Conservation (phyloP, 305 asterid species). For the Coffea humblotiana region DNA sequence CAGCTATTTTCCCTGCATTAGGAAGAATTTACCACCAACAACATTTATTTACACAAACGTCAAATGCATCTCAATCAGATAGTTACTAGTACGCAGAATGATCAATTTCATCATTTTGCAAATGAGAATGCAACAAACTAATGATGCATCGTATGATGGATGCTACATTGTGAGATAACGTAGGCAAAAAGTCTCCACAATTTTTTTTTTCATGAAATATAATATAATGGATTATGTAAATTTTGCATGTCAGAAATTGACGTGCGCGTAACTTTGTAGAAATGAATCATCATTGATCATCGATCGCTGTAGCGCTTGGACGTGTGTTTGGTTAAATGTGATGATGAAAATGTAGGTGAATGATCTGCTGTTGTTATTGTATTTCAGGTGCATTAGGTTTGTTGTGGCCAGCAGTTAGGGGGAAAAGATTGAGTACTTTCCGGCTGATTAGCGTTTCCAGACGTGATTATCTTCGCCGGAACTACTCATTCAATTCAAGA, state of each 20-base stretch:
- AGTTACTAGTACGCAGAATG: no score
- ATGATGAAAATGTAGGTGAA: background rate
- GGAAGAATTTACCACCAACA: background rate
- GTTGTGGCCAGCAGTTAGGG: constrained; percentile 24
- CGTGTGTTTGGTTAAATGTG: background rate
- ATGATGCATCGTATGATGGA: background rate
- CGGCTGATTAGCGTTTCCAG: constrained; percentile 23
- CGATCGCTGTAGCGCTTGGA: background rate
- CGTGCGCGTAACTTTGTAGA: background rate
- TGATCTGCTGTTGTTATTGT: background rate
- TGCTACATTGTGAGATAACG: background rate
- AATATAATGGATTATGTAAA: background rate
- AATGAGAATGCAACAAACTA: background rate
- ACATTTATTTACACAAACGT: background rate
- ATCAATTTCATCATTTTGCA: background rate
- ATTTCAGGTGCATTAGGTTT: constrained; percentile 26
- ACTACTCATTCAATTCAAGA: constrained; percentile 5
- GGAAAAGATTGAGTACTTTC: constrained; percentile 29
- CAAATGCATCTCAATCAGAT: background rate
- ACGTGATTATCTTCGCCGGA: constrained; percentile 24
- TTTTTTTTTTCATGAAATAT: background rate
- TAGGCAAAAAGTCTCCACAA: background rate
- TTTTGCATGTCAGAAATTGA: background rate
- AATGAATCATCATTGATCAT: background rate
- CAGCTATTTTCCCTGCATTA: background rate